Evolutionary conservation across 2,329 filamentous ascomycete species (phyloP).

Genomic region (Pseudogymnoascus sp.): DNA sequence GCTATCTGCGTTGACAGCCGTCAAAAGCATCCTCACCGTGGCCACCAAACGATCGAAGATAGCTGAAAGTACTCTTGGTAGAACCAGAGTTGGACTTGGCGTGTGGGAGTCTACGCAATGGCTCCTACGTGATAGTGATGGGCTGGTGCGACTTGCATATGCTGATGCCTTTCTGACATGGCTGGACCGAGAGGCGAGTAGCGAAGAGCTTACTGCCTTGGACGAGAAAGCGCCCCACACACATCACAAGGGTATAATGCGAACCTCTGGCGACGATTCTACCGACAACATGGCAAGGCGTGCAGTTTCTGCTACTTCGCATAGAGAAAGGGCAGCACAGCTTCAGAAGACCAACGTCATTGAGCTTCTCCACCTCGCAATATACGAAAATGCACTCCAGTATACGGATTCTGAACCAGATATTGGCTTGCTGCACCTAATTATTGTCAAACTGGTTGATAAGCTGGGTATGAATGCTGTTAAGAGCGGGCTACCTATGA

Average conservation of each 20-base stretch:
- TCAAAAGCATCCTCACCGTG: conserved; percentile 75
- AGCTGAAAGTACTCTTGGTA: conserved; percentile 56
- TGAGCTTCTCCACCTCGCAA: conserved; percentile 71
- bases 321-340: conserved; percentile 27
- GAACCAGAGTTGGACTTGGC: conserved; percentile 68
- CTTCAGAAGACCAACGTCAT: conserved; percentile 51
- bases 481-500: conserved; percentile 76
- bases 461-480: conserved; percentile 77
- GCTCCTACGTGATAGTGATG: conserved; percentile 74
- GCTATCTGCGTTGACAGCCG: conserved; percentile 62
- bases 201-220: conserved; percentile 53
- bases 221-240: conserved; percentile 40
- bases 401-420: conserved; percentile 66
- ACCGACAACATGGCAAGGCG: conserved; percentile 37
- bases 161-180: conserved; percentile 76
- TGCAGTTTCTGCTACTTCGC: conserved; percentile 61
- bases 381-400: conserved; percentile 83
- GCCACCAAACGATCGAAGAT: conserved; percentile 63
- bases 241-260: conserved; percentile 24
- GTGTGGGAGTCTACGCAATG: conserved; percentile 97
- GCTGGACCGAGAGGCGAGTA: conserved; percentile 72
- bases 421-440: conserved; percentile 66
- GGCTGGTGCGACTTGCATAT: conserved; percentile 75
- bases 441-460: conserved; percentile 66
- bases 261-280: conserved; percentile 24